phyloP scores from a whole-genome alignment of 208 protist species.

The Acanthamoeba triangularis region DNA sequence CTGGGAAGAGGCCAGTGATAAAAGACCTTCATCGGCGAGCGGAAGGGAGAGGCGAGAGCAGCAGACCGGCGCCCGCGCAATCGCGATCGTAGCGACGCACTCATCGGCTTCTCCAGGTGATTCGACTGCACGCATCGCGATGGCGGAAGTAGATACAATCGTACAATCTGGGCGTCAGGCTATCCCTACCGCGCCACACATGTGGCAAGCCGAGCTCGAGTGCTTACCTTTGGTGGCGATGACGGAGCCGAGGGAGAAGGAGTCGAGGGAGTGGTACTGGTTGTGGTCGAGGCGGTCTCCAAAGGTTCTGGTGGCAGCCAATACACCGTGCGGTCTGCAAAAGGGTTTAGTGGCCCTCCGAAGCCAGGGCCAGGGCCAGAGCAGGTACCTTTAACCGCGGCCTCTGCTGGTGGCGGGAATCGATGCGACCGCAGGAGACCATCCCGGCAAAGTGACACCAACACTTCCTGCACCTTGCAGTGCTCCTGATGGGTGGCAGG shows the following conservation, averaged over 20 bases:
- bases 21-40: background rate
- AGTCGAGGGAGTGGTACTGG: constrained; percentile 5
- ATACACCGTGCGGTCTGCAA: background rate
- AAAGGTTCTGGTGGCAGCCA: background rate
- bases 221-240: background rate
- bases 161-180: background rate
- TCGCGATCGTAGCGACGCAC: background rate
- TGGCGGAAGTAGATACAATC: background rate
- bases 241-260: background rate
- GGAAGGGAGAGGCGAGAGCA: background rate
- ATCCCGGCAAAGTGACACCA: background rate
- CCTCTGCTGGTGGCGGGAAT: background rate
- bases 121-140: background rate
- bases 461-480: background rate
- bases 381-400: background rate
- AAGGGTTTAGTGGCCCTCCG: no score
- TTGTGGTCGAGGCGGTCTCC: background rate
- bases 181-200: no score
- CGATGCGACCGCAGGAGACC: background rate
- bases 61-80: constrained; percentile 10
- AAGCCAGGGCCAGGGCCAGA: no score
- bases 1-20: background rate
- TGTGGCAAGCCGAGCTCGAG: background rate
- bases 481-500: background rate
- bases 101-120: constrained; percentile 11